Conservation (phyloP, 257 asterid species). For the Linderniella brevidens region DNA sequence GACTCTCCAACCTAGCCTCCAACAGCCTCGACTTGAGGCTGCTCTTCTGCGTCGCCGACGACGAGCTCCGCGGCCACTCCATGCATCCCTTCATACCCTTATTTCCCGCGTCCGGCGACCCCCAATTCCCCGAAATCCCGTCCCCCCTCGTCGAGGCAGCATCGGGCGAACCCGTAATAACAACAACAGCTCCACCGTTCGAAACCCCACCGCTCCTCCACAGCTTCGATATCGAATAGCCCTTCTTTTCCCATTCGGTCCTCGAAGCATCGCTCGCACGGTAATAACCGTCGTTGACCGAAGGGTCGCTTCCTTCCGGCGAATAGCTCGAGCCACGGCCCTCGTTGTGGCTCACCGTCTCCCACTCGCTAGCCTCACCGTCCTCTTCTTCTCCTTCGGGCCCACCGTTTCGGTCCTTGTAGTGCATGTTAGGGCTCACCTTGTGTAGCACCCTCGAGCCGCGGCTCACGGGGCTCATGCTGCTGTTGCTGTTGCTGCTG, state of each 20-base stretch:
- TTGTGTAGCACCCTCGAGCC: no score
- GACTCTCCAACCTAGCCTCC: slow-evolving; percentile 80
- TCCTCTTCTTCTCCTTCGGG: slow-evolving; percentile 22
- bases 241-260: slow-evolving; percentile 20
- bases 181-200: no score
- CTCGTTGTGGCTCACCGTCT: slow-evolving; percentile 43
- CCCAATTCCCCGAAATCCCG: no score
- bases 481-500: no score
- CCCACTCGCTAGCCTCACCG: slow-evolving; percentile 62
- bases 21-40: slow-evolving; percentile 62
- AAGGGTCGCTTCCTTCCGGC: slow-evolving; percentile 28
- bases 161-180: no score
- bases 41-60: slow-evolving; percentile 27
- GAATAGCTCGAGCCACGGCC: slow-evolving; percentile 40
- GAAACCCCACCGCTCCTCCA: no score
- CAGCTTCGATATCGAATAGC: no score
- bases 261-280: slow-evolving; percentile 16
- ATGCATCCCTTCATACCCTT: slow-evolving; percentile 49
- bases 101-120: no score
- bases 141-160: no score
- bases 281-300: slow-evolving; percentile 11
- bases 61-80: slow-evolving; percentile 47
- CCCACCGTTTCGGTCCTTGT: no score
- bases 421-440: slow-evolving; percentile 20
- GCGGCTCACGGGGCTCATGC: no score